A percentile compares a stretch with the other conserved stretches of the same genome.
Evolutionary conservation across 352 stramenopile genomes (phyloP).

Genomic region (Phytopythium boreale): DNA sequence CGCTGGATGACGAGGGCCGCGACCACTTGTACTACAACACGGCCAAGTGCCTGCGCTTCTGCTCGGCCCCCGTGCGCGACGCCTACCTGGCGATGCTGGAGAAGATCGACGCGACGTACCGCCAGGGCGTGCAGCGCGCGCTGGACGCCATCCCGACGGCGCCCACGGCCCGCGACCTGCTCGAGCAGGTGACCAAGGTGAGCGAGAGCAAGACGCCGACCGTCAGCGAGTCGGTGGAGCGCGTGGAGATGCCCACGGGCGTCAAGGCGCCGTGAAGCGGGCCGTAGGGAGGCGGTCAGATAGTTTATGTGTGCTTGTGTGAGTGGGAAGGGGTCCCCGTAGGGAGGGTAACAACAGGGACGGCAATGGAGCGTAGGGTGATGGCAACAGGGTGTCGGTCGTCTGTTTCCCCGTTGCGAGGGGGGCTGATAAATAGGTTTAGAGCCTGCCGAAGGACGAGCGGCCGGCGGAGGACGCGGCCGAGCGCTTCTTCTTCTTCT

Average conservation of each 20-base stretch:
- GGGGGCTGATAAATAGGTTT: not conserved
- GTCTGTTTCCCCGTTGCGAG: too few species aligned
- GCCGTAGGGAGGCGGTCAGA: not conserved
- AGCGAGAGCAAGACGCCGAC: not conserved
- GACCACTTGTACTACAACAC: conserved; percentile 77
- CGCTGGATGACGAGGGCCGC: conserved; percentile 51
- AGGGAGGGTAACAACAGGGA: too few species aligned
- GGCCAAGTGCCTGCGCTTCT: conserved; percentile 20
- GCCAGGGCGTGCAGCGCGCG: not conserved
- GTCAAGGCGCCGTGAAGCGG: not conserved
- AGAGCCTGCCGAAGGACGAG: not conserved
- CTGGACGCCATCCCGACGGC: not conserved
- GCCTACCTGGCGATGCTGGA: not conserved
- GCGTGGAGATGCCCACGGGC: not conserved
- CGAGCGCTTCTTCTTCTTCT: not conserved
- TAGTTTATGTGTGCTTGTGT: too few species aligned
- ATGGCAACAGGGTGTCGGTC: too few species aligned
- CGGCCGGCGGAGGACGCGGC: not conserved
- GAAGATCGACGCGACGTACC: conserved; percentile 3
- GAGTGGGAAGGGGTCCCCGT: too few species aligned
- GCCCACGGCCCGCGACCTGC: not conserved
- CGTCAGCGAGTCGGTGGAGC: not conserved
- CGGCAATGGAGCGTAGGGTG: too few species aligned
- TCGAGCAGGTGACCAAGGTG: not conserved
- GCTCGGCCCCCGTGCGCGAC: not conserved